A percentile compares a stretch with the other conserved stretches of the same genome.
Evolutionary conservation across 2,329 filamentous ascomycete species (phyloP).

Genomic region (Verticillium isaacii): DNA sequence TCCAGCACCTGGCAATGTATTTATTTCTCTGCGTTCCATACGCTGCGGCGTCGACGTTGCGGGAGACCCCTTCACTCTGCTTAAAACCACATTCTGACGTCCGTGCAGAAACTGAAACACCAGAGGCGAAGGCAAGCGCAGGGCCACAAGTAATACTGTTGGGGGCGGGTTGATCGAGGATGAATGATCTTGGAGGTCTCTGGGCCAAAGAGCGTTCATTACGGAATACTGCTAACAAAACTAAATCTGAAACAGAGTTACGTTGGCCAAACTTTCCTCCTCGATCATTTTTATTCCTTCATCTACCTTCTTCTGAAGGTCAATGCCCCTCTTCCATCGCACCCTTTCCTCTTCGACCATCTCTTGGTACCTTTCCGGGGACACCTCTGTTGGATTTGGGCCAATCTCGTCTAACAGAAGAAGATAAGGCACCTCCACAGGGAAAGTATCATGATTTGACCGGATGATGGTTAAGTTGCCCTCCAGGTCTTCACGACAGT

Average conservation of each 20-base stretch:
- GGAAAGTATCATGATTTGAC: neutral
- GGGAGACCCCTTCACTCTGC: too few relatives aligned
- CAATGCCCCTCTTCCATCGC: neutral
- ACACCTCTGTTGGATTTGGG: neutral
- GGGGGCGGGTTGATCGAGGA: too few relatives aligned
- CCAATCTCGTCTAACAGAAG: neutral
- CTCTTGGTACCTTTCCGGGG: neutral
- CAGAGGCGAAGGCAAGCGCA: too few relatives aligned
- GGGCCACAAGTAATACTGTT: too few relatives aligned
- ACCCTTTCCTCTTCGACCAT: neutral
- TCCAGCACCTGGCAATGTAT: neutral
- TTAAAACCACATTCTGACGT: too few relatives aligned
- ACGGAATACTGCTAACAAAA: too few relatives aligned
- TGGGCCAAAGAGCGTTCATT: too few relatives aligned
- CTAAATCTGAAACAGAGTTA: too few relatives aligned
- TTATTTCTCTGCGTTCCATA: neutral
- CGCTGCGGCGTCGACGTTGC: neutral
- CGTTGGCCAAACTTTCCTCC: too few relatives aligned
- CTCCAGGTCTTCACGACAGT: neutral
- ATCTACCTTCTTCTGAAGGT: neutral
- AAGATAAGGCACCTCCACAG: neutral
- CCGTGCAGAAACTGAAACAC: too few relatives aligned
- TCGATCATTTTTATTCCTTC: too few relatives aligned
- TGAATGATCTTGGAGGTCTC: too few relatives aligned
- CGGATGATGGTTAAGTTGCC: neutral